Conservation (phyloP, 73 alveolate species). For the Tetrahymena borealis region DNA sequence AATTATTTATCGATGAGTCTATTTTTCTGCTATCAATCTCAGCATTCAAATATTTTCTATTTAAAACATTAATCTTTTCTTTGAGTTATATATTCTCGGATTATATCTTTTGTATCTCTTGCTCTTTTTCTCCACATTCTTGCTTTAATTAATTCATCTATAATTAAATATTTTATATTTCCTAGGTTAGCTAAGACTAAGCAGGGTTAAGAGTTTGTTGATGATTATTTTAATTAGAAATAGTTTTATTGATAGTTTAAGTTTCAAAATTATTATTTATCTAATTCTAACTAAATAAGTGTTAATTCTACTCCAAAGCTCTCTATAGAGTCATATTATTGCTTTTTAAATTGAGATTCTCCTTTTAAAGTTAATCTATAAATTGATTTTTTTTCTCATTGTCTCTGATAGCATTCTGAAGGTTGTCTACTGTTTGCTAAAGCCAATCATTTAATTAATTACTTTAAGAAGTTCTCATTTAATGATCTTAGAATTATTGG, state of each 20-base stretch:
- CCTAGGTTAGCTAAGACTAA: background rate
- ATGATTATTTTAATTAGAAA: background rate
- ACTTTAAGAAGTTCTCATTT: background rate
- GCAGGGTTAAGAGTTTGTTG: background rate
- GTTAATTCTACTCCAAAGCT: background rate
- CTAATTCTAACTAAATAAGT: background rate
- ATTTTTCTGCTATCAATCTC: background rate
- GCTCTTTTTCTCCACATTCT: background rate
- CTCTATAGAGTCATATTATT: background rate
- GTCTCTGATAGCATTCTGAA: background rate
- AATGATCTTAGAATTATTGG: background rate
- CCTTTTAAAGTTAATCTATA: background rate
- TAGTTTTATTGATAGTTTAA: background rate
- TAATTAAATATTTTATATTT: background rate
- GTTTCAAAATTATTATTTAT: background rate
- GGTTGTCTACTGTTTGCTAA: background rate
- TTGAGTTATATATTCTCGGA: background rate
- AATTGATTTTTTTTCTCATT: background rate
- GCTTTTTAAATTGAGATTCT: background rate
- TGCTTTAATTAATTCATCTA: background rate
- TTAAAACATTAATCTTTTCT: background rate
- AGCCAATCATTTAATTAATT: background rate
- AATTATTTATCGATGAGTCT: background rate
- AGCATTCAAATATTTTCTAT: background rate
- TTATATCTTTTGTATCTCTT: background rate